These are phyloP conservation scores for Entomortierella beljakovae DNA, from an alignment of 192 early-diverging fungal species.

Conservation along the genomic window DNA sequence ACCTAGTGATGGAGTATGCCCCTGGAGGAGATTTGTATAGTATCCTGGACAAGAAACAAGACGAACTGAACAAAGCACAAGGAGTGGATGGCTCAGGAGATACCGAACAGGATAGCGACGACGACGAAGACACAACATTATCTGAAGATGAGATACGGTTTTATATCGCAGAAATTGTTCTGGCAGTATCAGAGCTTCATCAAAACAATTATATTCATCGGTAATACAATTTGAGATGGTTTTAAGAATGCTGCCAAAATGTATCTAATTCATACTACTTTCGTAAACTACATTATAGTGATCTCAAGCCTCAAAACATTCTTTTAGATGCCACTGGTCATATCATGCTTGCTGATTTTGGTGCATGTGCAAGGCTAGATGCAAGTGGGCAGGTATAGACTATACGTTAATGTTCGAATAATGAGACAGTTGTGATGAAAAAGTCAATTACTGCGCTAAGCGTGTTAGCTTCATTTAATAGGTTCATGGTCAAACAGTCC, in stretches of 20 bases:
- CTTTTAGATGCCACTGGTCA: constrained; percentile 77
- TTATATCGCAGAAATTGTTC: constrained; percentile 76
- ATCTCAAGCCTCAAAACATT: constrained; percentile 81
- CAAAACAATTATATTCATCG: constrained; percentile 74
- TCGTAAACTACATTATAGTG: constrained; percentile 37
- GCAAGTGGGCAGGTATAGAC: constrained; percentile 30
- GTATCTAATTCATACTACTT: no score
- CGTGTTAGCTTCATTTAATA: constrained; percentile 5
- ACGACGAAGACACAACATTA: constrained; percentile 57
- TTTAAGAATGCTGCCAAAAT: not conserved
- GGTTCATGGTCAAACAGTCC: constrained; percentile 67
- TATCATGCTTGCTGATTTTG: constrained; percentile 82
- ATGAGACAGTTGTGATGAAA: no score
- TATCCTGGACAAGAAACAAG: constrained; percentile 73
- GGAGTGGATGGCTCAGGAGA: not conserved
- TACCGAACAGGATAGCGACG: not conserved
- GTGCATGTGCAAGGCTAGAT: constrained; percentile 55
- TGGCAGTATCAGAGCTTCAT: constrained; percentile 80
- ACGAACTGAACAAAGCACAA: constrained; percentile 31
- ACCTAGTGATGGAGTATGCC: constrained; percentile 84
- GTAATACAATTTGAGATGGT: constrained; percentile 10
- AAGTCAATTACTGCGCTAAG: not conserved
- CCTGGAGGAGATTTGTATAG: constrained; percentile 85
- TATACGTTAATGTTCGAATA: not conserved
- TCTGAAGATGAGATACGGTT: constrained; percentile 75